Conservation (phyloP, 768 basidiomycete genomes). For the Pulveroboletus sp. region DNA sequence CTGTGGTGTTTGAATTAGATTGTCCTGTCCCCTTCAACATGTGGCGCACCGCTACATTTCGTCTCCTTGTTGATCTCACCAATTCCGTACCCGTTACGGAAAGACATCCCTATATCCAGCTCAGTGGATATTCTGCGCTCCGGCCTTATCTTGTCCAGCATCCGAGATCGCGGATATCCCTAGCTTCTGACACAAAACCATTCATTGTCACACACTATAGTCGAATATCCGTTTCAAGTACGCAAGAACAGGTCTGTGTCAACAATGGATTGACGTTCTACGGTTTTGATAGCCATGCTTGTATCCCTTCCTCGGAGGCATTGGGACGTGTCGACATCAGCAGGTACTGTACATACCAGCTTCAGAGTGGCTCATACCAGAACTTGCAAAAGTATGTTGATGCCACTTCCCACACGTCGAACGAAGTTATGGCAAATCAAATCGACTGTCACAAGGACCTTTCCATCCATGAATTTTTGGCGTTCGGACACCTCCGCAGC, state of each 20-base stretch:
- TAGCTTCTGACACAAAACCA: constrained; percentile 23
- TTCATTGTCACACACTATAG: constrained; percentile 16
- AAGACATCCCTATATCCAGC: constrained; percentile 10
- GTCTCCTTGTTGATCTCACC: constrained; percentile 34
- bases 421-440: constrained; percentile 42
- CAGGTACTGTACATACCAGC: constrained; percentile 28
- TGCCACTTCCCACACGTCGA: constrained; percentile 37
- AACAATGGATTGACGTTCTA: constrained; percentile 32
- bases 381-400: constrained; percentile 36
- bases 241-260: constrained; percentile 19
- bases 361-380: constrained; percentile 32
- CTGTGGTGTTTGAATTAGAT: constrained; percentile 39
- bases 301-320: constrained; percentile 12
- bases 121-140: constrained; percentile 13
- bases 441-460: constrained; percentile 36
- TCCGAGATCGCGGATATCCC: constrained; percentile 17
- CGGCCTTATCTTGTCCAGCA: constrained; percentile 13
- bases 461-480: constrained; percentile 41
- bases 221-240: constrained; percentile 9
- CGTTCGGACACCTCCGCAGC: constrained; percentile 43
- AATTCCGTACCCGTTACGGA: constrained; percentile 8
- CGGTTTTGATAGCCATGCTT: constrained; percentile 25
- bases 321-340: constrained; percentile 14
- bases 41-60: constrained; percentile 42
- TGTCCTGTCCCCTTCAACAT: constrained; percentile 37